Evolutionary conservation across 306 rosid species (phyloP).

Genomic region (Parietaria judaica): DNA sequence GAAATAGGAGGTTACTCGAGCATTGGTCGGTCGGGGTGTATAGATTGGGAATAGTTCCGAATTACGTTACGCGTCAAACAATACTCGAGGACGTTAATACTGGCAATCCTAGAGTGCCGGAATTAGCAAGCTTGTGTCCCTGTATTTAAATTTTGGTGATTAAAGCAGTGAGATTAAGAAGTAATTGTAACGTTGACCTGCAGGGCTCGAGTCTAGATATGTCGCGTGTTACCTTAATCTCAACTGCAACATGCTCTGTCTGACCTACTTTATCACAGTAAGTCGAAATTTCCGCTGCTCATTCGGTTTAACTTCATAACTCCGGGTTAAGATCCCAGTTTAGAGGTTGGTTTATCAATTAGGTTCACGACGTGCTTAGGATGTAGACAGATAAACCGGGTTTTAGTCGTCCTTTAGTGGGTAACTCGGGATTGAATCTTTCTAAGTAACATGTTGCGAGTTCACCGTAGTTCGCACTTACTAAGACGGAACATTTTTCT

Average conservation of each 20-base stretch:
- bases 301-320: slow-evolving; percentile 35
- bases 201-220: slow-evolving; percentile 89
- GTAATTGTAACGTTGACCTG: slow-evolving; percentile 68
- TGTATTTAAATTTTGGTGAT: slow-evolving; percentile 24
- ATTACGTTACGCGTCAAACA: slow-evolving; percentile 15
- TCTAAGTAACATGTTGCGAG: too few species aligned
- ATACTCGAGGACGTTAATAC: slow-evolving; percentile 18
- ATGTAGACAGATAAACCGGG: not conserved
- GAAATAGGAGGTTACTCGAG: not conserved
- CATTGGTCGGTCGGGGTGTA: too few species aligned
- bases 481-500: too few species aligned
- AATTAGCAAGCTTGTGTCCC: slow-evolving; percentile 28
- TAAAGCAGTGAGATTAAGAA: slow-evolving; percentile 40
- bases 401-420: not conserved
- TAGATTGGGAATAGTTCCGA: not conserved
- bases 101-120: slow-evolving; percentile 27
- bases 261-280: slow-evolving; percentile 63
- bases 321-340: slow-evolving; percentile 30
- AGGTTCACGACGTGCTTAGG: slow-evolving; percentile 22
- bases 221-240: slow-evolving; percentile 68
- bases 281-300: slow-evolving; percentile 56
- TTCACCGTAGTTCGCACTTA: too few species aligned
- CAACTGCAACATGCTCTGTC: slow-evolving; percentile 65
- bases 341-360: slow-evolving; percentile 21
- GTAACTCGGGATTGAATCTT: too few species aligned